Evolutionary conservation across 2,329 filamentous ascomycete species (phyloP), one percentile per base, ranked within the genome.

Genomic region (Fusarium cicatricum): DNA sequence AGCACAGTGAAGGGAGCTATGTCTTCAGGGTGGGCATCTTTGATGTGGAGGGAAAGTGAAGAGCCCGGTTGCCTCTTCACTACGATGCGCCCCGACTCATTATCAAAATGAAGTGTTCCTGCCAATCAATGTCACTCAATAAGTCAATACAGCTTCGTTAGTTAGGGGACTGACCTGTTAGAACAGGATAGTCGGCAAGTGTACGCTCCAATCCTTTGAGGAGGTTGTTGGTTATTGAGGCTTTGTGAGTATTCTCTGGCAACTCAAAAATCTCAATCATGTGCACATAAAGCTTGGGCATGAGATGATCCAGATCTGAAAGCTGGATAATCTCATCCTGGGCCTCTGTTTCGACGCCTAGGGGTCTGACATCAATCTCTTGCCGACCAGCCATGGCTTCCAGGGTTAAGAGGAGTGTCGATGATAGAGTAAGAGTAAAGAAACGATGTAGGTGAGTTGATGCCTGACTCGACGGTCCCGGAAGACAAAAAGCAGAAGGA

Each of bases 231-330:
- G 49, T 12, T 12, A 49, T 51, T 1, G 40, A 16, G 0, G 51
- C 43, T 7, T 37, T 43, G 11, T 21, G 19, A 0, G 4, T 21
- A 1, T 21, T 14, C 0, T 52, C 31, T 15, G 49, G 34, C 1
- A 60, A 10, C 6, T 45, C 39, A 23, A 62, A 62, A 2, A 60
- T 49, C 37, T 62, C 57, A 26, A 49, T 31, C 28, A 62, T 49
- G 14, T 50, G 40, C 6, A 62, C 59, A n/a, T 62, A 62, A 6
- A 60, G 36, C 19, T 62, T 60, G 4, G 59, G 56, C 59, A 62
- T 62, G 10, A 60, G 32, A 19, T 62, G 56, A 12, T 55, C 59
- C 41, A 60, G 8, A 7, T 54, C 49, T 6, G 52, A 55, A 16
- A 53, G 48, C 21, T 23, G 21, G 21, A 23, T 4, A 23, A 23